phyloP scores from a whole-genome alignment of 2,329 filamentous ascomycete genomes.

The Fusarium azukiicola region DNA sequence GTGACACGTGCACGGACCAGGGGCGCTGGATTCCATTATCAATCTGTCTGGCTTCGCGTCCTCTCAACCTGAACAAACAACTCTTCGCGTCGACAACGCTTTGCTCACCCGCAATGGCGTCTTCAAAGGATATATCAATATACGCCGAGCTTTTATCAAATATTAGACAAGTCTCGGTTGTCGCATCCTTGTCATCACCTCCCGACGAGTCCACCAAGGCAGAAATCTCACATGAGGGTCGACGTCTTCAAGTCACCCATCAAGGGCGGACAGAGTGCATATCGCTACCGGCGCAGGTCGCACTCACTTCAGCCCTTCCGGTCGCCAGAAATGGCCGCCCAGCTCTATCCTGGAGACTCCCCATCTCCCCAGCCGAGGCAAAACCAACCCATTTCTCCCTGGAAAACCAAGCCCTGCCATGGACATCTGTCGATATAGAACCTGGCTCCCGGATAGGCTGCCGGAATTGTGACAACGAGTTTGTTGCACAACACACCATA shows the following conservation, averaged over 20 bases:
- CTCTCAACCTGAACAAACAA: constrained; percentile 3
- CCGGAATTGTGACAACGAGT: constrained; percentile 61
- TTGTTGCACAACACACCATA: constrained; percentile 66
- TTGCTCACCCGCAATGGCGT: constrained; percentile 39
- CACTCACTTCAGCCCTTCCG: constrained; percentile 61
- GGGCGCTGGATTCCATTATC: constrained; percentile 27
- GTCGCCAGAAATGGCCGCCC: constrained; percentile 57
- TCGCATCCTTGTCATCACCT: constrained; percentile 71
- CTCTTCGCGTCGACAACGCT: constrained; percentile 5
- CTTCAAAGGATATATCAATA: constrained; percentile 61
- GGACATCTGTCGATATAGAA: constrained; percentile 75
- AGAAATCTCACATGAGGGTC: constrained; percentile 68
- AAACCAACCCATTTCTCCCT: constrained; percentile 53
- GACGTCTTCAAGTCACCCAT: constrained; percentile 71
- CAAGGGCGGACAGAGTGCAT: constrained; percentile 61
- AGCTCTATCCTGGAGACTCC: constrained; percentile 77
- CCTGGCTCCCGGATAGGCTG: constrained; percentile 66
- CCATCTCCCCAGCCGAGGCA: constrained; percentile 58
- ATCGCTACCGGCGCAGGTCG: constrained; percentile 68
- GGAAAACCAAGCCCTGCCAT: constrained; percentile 71
- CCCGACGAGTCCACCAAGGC: constrained; percentile 67
- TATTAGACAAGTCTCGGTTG: constrained; percentile 82
- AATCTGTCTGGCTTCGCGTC: constrained; percentile 35
- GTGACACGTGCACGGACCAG: constrained; percentile 50
- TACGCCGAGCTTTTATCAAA: constrained; percentile 84